Base-by-base conservation (phyloP, 352 stramenopile genomes). In the Detonula confervacea region DNA sequence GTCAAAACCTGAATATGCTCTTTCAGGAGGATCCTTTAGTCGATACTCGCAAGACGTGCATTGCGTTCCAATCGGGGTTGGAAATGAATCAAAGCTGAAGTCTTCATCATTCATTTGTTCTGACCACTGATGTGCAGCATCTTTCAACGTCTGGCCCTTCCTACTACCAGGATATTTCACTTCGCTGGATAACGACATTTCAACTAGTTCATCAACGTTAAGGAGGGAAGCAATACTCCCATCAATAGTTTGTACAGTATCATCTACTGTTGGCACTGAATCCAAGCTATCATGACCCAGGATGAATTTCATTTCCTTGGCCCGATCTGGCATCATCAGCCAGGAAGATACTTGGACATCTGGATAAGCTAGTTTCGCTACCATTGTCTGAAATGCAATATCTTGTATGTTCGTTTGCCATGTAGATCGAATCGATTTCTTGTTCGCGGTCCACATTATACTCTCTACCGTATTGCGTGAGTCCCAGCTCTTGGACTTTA, bases 401-500 rank as follows among this genome's bases (percentile, higher is more conserved):
- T 88, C 81, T 73, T 77, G 77, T 29, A 88, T 72, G 51, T 83
- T 78, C 54, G 70, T 70, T n/a, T 86, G 56, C 61, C 71, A 86
- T 18, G 27, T 64, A 1, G 66, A 29, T 63, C 70, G 78, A 24
- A 85, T 71, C 14, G 49, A 59, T 30, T 81, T 81, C 24, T 64
- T 80, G 12, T 75, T 59, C 24, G 14, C 30, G 49, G 35, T 64
- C 57, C 59, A 71, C 37, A 83, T 59, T 57, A 80, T 65, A 22
- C 60, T 54, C 24, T 69, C 33, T 16, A 67, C 51, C 16, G 63
- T 73, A 44, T 64, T 39, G 7, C 69, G 52, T n/a, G 68, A 81
- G 51, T 88, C 77, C 70, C 74, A 88, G 5, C 54, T 64, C 44
- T 88, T 88, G 24, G 70, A 60, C 68, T 88, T 88, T 12, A 83